phyloP scores from a whole-genome alignment of 108 stramenopile genomes.

The Fistulifera solaris region DNA sequence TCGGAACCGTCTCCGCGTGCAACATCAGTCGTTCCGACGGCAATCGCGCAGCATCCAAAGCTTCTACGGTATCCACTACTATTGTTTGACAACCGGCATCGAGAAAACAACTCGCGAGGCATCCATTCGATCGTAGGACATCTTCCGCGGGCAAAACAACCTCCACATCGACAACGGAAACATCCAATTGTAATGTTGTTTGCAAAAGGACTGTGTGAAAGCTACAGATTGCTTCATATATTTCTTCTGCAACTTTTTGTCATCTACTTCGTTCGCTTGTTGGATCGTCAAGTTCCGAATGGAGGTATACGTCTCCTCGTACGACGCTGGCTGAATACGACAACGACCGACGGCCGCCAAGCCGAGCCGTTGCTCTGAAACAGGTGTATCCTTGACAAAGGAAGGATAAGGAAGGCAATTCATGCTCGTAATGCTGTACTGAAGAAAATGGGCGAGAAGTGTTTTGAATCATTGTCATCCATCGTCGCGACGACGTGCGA shows the following conservation, averaged over 20 bases:
- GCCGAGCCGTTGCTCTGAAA: slow-evolving; percentile 21
- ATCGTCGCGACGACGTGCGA: neutral
- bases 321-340: slow-evolving; percentile 22
- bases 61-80: slow-evolving; percentile 42
- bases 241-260: slow-evolving; percentile 56
- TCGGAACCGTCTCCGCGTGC: slow-evolving; percentile 20
- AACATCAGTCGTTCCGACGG: slow-evolving; percentile 60
- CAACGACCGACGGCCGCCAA: slow-evolving; percentile 44
- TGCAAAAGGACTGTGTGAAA: slow-evolving; percentile 48
- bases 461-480: neutral
- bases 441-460: neutral
- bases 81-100: slow-evolving; percentile 71
- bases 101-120: slow-evolving; percentile 58
- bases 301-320: slow-evolving; percentile 31
- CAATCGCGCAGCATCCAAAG: slow-evolving; percentile 51
- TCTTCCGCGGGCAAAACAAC: slow-evolving; percentile 31
- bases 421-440: too few relatives aligned
- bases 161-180: slow-evolving; percentile 63
- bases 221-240: slow-evolving; percentile 72
- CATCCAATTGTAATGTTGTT: slow-evolving; percentile 52
- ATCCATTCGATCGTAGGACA: slow-evolving; percentile 56
- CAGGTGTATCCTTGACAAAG: slow-evolving; percentile 38
- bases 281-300: slow-evolving; percentile 46
- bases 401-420: slow-evolving; percentile 60
- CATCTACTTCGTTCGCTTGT: slow-evolving; percentile 29